Base-by-base conservation (phyloP, 176 grass and related monocot genomes). In the Juncus inflexus region DNA sequence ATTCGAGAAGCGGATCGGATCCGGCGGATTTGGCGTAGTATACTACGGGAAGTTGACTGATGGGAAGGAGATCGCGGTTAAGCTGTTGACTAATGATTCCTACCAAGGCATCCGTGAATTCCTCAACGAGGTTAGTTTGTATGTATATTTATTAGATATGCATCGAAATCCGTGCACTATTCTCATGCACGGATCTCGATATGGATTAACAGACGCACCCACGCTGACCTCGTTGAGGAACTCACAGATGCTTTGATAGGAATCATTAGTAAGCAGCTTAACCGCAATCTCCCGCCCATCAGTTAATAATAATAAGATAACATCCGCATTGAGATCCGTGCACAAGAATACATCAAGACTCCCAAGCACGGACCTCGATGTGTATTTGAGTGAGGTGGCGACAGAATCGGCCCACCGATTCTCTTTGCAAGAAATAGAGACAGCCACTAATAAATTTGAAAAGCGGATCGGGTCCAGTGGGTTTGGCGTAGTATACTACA, bases 111-210 rank as follows among this genome's bases (percentile, higher is more conserved):
- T 91, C 64, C 67, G 88, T 40, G 94, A 99, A 58, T 99, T 99
- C 68, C 67, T 99, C 57, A 99, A 99, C 55, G 94, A 99, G 94
- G 94, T n/a, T n/a, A n/a, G n/a, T n/a, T n/a, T n/a, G n/a, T 99
- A 3, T 3, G 28, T 79, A 45, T 61, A 47, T 47, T 47, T 1
- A 47, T 47, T 47, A 47, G 43, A 47, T 47, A 1, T 28, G 19
- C 19, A 28, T 28, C 19, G 19, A 28, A 1, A 28, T 28, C 19
- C 19, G 1, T 28, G 19, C 19, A n/a, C n/a, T n/a, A n/a, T n/a
- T n/a, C n/a, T n/a, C n/a, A n/a, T n/a, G n/a, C n/a, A n/a, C n/a
- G n/a, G n/a, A n/a, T n/a, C n/a, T n/a, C n/a, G n/a, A n/a, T n/a
- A n/a, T n/a, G n/a, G n/a, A n/a, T n/a, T n/a, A n/a, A n/a, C n/a